Evolutionary conservation across 768 basidiomycete species (phyloP).

Genomic region (Tricholomella constricta): DNA sequence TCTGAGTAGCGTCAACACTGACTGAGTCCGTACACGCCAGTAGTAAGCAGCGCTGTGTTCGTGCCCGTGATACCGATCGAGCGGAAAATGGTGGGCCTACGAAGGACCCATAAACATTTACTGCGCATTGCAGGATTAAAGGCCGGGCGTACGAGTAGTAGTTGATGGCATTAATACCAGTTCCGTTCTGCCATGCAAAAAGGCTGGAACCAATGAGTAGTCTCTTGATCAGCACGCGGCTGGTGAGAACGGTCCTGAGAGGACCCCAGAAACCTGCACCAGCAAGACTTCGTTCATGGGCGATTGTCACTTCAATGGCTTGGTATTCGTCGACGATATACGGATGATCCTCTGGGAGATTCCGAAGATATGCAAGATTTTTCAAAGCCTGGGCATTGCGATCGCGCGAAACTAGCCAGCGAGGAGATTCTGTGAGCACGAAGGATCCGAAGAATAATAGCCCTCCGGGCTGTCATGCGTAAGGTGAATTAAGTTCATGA

Average conservation of each 20-base stretch:
- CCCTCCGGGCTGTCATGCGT: constrained; percentile 29
- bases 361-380: constrained; percentile 35
- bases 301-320: constrained; percentile 33
- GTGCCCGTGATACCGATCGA: constrained; percentile 45
- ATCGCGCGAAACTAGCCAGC: constrained; percentile 39
- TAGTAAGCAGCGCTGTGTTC: constrained; percentile 39
- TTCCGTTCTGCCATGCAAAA: constrained; percentile 48
- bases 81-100: constrained; percentile 47
- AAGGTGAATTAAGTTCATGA: neutral
- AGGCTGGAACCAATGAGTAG: constrained; percentile 37
- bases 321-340: constrained; percentile 34
- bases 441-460: constrained; percentile 34
- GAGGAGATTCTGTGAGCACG: constrained; percentile 37
- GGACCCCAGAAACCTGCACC: constrained; percentile 38
- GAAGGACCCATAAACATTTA: neutral
- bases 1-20: too few species aligned
- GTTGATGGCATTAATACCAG: constrained; percentile 48
- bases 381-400: constrained; percentile 29
- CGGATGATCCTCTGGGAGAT: constrained; percentile 29
- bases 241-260: constrained; percentile 30
- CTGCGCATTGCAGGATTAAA: neutral
- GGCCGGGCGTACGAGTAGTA: constrained; percentile 42
- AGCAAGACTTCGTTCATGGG: constrained; percentile 33
- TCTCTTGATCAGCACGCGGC: constrained; percentile 31
- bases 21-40: constrained; percentile 54